Conservation (phyloP, 805 yeast species). For the Saturnispora silvae region DNA sequence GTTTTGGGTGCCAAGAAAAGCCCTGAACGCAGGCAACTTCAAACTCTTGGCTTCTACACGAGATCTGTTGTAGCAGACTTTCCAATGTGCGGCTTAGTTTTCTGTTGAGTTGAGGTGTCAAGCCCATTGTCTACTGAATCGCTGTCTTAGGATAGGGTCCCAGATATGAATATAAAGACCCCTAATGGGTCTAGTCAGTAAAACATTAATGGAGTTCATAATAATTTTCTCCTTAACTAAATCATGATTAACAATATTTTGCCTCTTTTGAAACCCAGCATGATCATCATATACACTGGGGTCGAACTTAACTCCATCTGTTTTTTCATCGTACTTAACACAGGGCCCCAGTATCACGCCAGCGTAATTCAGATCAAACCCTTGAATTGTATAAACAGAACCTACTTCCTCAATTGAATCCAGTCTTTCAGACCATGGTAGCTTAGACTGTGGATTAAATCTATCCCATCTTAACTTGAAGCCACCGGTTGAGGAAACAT, state of each 20-base stretch:
- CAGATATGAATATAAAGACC: constrained; percentile 35
- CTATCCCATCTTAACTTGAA: constrained; percentile 39
- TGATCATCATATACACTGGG: constrained; percentile 34
- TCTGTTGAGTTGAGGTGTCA: too few relatives aligned
- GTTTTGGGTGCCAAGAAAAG: too few relatives aligned
- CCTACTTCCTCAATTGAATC: constrained; percentile 40
- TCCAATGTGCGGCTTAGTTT: too few relatives aligned
- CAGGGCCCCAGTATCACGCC: constrained; percentile 37
- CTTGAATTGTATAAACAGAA: constrained; percentile 38
- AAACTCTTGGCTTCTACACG: too few relatives aligned
- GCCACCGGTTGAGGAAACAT: constrained; percentile 31
- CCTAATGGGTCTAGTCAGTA: constrained; percentile 35
- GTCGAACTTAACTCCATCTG: constrained; percentile 25
- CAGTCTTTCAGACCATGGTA: constrained; percentile 37
- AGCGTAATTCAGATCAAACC: constrained; percentile 37
- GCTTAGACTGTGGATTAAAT: constrained; percentile 29
- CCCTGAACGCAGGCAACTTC: too few relatives aligned
- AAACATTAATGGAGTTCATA: constrained; percentile 34
- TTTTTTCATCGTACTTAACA: constrained; percentile 28
- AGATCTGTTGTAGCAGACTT: too few relatives aligned
- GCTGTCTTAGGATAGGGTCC: constrained; percentile 29
- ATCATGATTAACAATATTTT: constrained; percentile 28
- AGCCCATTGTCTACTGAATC: constrained; percentile 18
- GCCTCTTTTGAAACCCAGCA: constrained; percentile 35
- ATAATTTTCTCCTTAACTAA: constrained; percentile 31